These are phyloP conservation scores for Syzygium syzygioides DNA, from an alignment of 441 rosid species.

Conservation along the genomic window DNA sequence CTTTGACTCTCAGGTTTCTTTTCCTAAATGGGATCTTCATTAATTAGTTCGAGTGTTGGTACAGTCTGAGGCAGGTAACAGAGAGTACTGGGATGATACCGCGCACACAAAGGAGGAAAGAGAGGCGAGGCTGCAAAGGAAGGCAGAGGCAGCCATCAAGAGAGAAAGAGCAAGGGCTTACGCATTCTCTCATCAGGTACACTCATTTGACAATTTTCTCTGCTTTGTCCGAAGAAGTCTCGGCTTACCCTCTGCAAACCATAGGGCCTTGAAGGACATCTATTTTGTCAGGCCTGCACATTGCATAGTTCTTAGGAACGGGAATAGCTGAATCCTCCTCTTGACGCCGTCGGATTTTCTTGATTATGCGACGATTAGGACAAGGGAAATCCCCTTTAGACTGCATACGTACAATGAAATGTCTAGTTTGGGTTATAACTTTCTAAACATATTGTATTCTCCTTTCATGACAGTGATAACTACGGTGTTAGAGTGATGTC, in stretches of 20 bases:
- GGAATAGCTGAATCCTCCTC: background rate
- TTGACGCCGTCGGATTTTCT: background rate
- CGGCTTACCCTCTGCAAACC: background rate
- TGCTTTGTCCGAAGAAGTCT: background rate
- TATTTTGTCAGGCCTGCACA: background rate
- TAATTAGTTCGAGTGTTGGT: slow-evolving; percentile 5
- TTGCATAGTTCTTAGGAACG: background rate
- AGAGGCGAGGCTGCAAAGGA: slow-evolving; percentile 65
- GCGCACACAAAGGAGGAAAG: slow-evolving; percentile 69
- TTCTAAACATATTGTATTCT: background rate
- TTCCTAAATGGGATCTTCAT: background rate
- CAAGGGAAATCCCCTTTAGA: background rate
- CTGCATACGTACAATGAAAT: background rate
- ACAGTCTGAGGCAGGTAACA: slow-evolving; percentile 57
- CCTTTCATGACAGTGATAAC: background rate
- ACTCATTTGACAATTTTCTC: background rate
- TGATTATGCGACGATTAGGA: background rate
- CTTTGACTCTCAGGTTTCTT: background rate
- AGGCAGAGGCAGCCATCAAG: slow-evolving; percentile 67
- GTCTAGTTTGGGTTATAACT: background rate
- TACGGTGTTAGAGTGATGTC: background rate
- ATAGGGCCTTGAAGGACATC: background rate
- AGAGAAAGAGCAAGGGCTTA: slow-evolving; percentile 92
- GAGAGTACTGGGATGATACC: slow-evolving; percentile 80
- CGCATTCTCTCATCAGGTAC: slow-evolving; percentile 86